Base-by-base conservation (phyloP, 371 early-diverging fungal genomes). In the Mortierella sp. region DNA sequence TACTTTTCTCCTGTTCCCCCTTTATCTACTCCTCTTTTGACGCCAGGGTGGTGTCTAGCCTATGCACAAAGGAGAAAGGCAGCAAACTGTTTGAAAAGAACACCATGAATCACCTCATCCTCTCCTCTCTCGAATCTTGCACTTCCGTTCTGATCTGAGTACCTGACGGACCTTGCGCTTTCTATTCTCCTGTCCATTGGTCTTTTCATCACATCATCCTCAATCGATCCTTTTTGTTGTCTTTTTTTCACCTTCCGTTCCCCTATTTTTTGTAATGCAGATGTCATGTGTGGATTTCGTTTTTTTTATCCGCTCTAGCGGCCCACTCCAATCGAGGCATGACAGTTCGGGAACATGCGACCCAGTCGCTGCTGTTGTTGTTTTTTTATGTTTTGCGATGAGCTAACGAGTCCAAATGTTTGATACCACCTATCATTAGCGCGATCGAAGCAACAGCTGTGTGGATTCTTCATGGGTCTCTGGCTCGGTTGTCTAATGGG, bases 401-500 rank as follows among this genome's bases (percentile, higher is more conserved):
- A 29, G 55, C 58, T 34, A 34, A 58, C 58, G 58, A 58, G 22
- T n/a, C 26, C 37, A 41, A 16, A 44, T 70, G 34, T 39, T 29
- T 71, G n/a, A 44, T 64, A n/a, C 34, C 45, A 31, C 37, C 19
- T 19, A 37, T 50, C 37, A 40, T 55, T 77, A 82, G 83, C 70
- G 29, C 83, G 83, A 13, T 82, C 83, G 1, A 82, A 66, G 40
- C 83, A 82, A 48, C 83, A 78, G 44, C 66, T 77, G 44, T 75
- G 78, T 10, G 83, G 83, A 11, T 78, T 82, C 48, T 55, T 78
- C 39, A 74, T 82, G 78, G 83, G 83, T 16, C 72, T 78, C 5
- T 78, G 78, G 78, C 75, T 82, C 24, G 83, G 83, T 52, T 72
- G 69, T 24, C 45, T 82, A 24, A 43, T 82, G 52, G 75, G 75